Conservation (phyloP, 148 eudicot genomes). For the Rhododendron mucronatum region DNA sequence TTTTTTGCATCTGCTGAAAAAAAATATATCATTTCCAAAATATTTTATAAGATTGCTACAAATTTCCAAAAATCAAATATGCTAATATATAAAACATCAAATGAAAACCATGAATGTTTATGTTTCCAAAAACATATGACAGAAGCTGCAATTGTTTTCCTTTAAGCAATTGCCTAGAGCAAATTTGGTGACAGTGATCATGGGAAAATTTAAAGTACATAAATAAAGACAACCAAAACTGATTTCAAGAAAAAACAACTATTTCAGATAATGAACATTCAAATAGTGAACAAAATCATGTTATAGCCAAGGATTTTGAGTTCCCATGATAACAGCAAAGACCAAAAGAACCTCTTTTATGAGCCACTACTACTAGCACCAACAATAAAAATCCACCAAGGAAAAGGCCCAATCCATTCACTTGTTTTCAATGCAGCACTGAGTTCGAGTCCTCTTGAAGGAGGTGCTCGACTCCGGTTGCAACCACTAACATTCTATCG, state of each 20-base stretch:
- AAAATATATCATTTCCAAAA: neutral
- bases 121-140: neutral
- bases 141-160: neutral
- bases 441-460: no score
- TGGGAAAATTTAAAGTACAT: neutral
- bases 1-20: neutral
- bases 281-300: neutral
- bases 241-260: neutral
- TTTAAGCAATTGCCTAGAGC: neutral
- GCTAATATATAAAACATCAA: neutral
- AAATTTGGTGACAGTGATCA: neutral
- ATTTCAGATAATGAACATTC: neutral
- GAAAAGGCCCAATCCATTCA: neutral
- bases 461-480: no score
- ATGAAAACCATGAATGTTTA: neutral
- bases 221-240: neutral
- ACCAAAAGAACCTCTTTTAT: neutral
- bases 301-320: neutral
- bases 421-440: slow-evolving; percentile 4
- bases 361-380: neutral
- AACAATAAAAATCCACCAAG: neutral
- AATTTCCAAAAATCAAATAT: neutral
- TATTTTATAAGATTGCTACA: neutral
- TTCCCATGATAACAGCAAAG: neutral
- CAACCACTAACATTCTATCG: no score